These are phyloP conservation scores for Claviceps spartinae DNA, from an alignment of 2,329 filamentous ascomycete species.

Conservation along the genomic window DNA sequence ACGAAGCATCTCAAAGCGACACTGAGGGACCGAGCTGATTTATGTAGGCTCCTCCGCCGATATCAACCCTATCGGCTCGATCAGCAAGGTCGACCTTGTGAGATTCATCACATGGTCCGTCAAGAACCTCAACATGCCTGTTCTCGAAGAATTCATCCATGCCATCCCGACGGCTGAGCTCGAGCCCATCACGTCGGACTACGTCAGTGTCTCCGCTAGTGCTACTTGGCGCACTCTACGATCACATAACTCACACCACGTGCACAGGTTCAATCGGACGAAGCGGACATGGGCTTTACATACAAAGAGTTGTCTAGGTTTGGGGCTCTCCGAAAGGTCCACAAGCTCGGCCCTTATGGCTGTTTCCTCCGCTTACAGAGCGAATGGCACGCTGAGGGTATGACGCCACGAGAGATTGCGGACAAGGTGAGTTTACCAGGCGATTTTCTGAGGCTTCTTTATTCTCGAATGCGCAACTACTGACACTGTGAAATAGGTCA, in stretches of 20 bases:
- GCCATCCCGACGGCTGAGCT: constrained; percentile 42
- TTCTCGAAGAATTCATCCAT: constrained; percentile 48
- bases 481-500: constrained; percentile 1
- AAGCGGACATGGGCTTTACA: constrained; percentile 30
- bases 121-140: constrained; percentile 42
- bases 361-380: constrained; percentile 25
- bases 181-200: constrained; percentile 24
- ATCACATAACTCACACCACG: background rate
- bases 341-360: constrained; percentile 27
- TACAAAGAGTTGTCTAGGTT: constrained; percentile 27
- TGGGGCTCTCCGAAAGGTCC: constrained; percentile 26
- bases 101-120: constrained; percentile 47
- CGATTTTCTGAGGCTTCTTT: background rate
- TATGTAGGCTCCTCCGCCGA: constrained; percentile 26
- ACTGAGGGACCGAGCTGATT: background rate
- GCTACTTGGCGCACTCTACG: constrained; percentile 8
- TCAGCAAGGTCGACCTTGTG: constrained; percentile 48
- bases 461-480: background rate
- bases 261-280: constrained; percentile 20
- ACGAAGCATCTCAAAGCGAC: background rate
- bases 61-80: constrained; percentile 13
- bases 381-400: constrained; percentile 19
- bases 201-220: constrained; percentile 5
- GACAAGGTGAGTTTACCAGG: constrained; percentile 9
- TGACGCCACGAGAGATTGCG: constrained; percentile 16